Percentiles rank a stretch among this genome's conserved stretches.
Conservation (phyloP, 2,329 filamentous ascomycete genomes). For the Sporothrix protearum region DNA sequence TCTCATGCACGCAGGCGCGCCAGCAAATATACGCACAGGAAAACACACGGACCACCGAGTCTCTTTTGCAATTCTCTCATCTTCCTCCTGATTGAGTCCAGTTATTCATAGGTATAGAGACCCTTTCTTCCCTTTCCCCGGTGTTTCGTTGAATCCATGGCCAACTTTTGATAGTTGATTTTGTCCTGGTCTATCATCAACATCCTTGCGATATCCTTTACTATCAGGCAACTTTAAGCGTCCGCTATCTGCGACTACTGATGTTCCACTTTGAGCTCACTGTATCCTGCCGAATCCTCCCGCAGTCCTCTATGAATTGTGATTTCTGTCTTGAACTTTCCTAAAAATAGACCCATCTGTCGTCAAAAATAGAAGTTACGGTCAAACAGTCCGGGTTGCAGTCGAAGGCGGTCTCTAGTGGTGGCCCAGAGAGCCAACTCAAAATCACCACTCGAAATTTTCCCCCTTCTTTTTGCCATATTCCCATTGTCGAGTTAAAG, state of each 20-base stretch:
- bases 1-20: neutral
- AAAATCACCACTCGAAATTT: neutral
- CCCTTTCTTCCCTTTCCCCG: constrained; percentile 1
- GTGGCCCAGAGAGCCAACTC: neutral
- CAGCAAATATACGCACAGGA: neutral
- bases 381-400: neutral
- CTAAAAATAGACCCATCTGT: neutral
- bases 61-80: neutral
- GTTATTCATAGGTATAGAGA: no score
- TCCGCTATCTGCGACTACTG: neutral
- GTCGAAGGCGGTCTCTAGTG: neutral
- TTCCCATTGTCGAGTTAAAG: neutral
- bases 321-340: neutral
- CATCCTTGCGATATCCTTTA: neutral
- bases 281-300: neutral
- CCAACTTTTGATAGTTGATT: no score
- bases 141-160: neutral
- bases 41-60: neutral
- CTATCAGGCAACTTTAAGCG: neutral
- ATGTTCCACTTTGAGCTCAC: neutral
- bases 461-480: neutral
- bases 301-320: neutral
- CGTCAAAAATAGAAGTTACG: neutral
- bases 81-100: neutral
- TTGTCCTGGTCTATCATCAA: neutral